Base-by-base conservation (phyloP, 768 basidiomycete genomes). In the Termitomyces sp. region DNA sequence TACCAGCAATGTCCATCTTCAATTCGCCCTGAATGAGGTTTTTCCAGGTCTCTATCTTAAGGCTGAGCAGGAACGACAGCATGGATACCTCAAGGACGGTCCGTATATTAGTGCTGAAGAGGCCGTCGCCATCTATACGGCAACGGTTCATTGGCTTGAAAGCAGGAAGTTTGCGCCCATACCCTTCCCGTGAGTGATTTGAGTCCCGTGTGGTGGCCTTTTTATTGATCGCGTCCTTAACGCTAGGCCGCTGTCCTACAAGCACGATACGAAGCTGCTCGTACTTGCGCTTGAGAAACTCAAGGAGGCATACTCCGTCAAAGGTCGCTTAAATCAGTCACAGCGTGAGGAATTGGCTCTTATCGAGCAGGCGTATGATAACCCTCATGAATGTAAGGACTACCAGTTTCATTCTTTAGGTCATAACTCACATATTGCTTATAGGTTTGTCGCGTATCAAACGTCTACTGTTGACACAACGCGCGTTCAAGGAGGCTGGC, bases 71-170 rank as follows among this genome's bases (percentile, higher is more conserved):
- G 97, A 99, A 76, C 81, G 97, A 60, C 97, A 98, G 72, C 96
- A 99, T 66, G 95, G 90, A 3, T 99, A 99, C 71, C 86, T 99
- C 62, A 98, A 99, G 78, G 97, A 99, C 72, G 97, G 97, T 51
- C 97, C 97, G 6, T 98, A 99, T 70, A 95, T 99, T 73, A 96
- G 93, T 64, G 95, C 96, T 13, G 97, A 98, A 71, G 97, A 98
- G 69, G 97, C 96, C 53, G 96, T 98, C 22, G 97, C 97, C 3
- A 95, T 98, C 68, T 99, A 98, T 74, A 96, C 96, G 0, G 93
- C 95, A 10, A 98, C 96, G 0, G 96, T 98, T 2, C 96, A 99
- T 73, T 99, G 97, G 97, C 80, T 99, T 24, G 97, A 99, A 74
- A 93, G 90, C 66, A 84, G 96, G 66, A 98, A 98, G 72, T 98